phyloP scores from a whole-genome alignment of 208 protist genomes.

The Acanthamoeba healyi region DNA sequence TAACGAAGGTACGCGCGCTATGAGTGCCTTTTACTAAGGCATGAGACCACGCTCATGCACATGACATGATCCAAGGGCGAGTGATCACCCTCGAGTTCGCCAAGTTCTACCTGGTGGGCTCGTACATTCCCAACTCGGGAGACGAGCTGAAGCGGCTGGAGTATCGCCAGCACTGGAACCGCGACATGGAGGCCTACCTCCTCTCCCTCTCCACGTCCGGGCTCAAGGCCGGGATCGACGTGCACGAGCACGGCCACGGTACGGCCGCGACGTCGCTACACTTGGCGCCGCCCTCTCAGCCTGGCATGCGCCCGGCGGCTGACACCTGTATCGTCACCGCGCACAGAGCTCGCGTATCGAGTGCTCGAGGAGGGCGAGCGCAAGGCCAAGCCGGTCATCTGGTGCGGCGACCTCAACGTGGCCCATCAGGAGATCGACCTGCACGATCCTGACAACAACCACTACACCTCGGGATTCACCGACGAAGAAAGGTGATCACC shows the following conservation, averaged over 20 bases:
- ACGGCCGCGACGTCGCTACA: background rate
- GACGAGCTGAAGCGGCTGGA: slow-evolving; percentile 93
- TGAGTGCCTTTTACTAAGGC: background rate
- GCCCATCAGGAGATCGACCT: slow-evolving; percentile 93
- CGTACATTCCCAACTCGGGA: slow-evolving; percentile 96
- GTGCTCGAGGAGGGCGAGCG: slow-evolving; percentile 39
- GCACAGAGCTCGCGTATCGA: background rate
- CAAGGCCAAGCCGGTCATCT: slow-evolving; percentile 89
- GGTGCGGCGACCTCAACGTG: slow-evolving; percentile 95
- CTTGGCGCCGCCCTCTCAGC: too few relatives aligned
- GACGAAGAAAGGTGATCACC: slow-evolving; percentile 91
- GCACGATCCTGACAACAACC: slow-evolving; percentile 93
- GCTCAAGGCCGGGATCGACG: background rate
- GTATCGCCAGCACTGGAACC: slow-evolving; percentile 93
- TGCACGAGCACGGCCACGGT: background rate
- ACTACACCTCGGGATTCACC: slow-evolving; percentile 94
- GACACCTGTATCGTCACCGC: too few relatives aligned
- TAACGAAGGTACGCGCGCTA: slow-evolving; percentile 31
- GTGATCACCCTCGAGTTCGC: slow-evolving; percentile 92
- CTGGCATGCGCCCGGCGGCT: too few relatives aligned
- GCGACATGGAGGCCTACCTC: slow-evolving; percentile 82
- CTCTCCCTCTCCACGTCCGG: slow-evolving; percentile 71
- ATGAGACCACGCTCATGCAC: background rate
- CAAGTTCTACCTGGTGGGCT: slow-evolving; percentile 92
- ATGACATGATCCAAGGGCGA: slow-evolving; percentile 84